phyloP scores from a whole-genome alignment of 768 basidiomycete species.

The Thelephora ganbajun region DNA sequence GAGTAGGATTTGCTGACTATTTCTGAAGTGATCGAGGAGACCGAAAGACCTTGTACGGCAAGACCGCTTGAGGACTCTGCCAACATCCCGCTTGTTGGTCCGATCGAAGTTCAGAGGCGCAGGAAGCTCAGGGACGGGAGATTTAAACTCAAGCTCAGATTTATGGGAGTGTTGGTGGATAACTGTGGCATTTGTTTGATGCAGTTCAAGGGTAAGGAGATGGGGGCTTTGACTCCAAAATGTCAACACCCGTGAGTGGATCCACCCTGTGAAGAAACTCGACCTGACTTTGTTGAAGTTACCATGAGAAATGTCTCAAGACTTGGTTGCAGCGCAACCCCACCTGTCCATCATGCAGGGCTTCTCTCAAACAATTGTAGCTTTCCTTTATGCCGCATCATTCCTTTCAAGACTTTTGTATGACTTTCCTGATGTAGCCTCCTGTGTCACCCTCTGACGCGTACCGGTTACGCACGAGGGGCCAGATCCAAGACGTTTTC shows the following conservation, averaged over 20 bases:
- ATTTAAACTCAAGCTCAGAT: constrained; percentile 52
- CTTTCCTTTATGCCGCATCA: too few relatives aligned
- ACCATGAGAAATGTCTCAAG: constrained; percentile 49
- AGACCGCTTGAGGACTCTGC: not conserved
- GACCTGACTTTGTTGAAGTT: constrained; percentile 16
- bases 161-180: constrained; percentile 50
- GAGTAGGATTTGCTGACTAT: constrained; percentile 43
- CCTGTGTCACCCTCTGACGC: too few relatives aligned
- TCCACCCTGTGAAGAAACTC: not conserved
- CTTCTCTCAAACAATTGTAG: constrained; percentile 16
- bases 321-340: constrained; percentile 46
- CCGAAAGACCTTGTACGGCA: not conserved
- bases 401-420: too few relatives aligned
- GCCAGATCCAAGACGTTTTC: too few relatives aligned
- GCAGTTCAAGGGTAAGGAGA: constrained; percentile 49
- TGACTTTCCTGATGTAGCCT: too few relatives aligned
- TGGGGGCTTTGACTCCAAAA: constrained; percentile 36
- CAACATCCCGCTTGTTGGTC: constrained; percentile 9
- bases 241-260: constrained; percentile 44
- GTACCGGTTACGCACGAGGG: too few relatives aligned
- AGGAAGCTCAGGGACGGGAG: constrained; percentile 51
- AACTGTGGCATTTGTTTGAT: constrained; percentile 63
- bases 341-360: constrained; percentile 56
- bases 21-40: constrained; percentile 40
- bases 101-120: constrained; percentile 41